Evolutionary conservation across 495 filamentous ascomycete species (phyloP).

Genomic region (Tuber brumale): DNA sequence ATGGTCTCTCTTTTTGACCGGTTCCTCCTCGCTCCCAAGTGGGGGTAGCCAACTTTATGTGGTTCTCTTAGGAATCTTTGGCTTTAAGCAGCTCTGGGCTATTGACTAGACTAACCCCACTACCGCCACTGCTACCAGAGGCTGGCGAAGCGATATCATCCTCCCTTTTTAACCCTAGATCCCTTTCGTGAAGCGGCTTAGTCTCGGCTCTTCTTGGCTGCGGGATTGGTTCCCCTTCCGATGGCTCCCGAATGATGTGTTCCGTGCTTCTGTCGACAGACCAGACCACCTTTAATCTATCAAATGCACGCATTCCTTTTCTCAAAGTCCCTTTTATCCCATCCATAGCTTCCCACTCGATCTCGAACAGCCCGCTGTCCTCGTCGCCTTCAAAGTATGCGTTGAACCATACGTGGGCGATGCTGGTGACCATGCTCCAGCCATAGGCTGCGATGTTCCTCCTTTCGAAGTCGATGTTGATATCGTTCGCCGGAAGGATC

Average conservation of each 20-base stretch:
- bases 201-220: constrained; percentile 22
- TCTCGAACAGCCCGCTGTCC: constrained; percentile 52
- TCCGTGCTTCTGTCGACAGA: constrained; percentile 31
- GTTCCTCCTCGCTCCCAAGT: constrained; percentile 11
- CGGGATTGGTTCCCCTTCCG: constrained; percentile 26
- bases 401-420: constrained; percentile 97
- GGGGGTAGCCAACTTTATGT: not conserved
- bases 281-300: constrained; percentile 86
- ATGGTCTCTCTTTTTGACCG: constrained; percentile 34
- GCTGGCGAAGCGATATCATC: constrained; percentile 2
- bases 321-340: constrained; percentile 58
- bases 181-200: constrained; percentile 15
- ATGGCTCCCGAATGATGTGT: constrained; percentile 29
- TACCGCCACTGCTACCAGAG: not conserved
- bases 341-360: constrained; percentile 57
- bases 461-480: constrained; percentile 84
- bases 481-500: constrained; percentile 70
- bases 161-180: constrained; percentile 20
- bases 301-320: constrained; percentile 75
- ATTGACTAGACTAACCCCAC: not conserved
- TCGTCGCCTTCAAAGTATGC: constrained; percentile 77
- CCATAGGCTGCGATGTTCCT: constrained; percentile 70
- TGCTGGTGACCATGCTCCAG: constrained; percentile 80
- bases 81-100: not conserved
- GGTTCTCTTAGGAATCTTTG: not conserved